Conservation (phyloP, 73 alveolate genomes). For the Paramecium biaurelia region DNA sequence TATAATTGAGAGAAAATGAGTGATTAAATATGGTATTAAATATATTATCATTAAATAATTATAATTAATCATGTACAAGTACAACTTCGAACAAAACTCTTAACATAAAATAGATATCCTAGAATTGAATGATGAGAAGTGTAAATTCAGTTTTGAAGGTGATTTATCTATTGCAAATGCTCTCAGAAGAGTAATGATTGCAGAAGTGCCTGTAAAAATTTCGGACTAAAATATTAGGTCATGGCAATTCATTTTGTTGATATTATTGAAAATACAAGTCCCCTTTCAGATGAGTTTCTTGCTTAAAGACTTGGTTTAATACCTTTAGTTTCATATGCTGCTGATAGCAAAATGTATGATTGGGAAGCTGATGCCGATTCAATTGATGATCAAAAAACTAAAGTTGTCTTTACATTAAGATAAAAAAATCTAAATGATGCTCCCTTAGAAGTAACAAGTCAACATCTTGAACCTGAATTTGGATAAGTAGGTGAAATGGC, state of each 20-base stretch:
- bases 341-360: slow-evolving; percentile 78
- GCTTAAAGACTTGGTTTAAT: slow-evolving; percentile 92
- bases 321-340: slow-evolving; percentile 76
- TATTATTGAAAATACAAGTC: slow-evolving; percentile 88
- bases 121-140: slow-evolving; percentile 74
- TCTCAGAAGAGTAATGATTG: slow-evolving; percentile 88
- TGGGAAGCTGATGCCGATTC: slow-evolving; percentile 79
- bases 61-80: background rate
- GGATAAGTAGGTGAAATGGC: slow-evolving; percentile 65
- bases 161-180: slow-evolving; percentile 95
- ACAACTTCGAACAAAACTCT: background rate
- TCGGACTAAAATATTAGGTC: slow-evolving; percentile 52
- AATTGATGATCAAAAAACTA: slow-evolving; percentile 78
- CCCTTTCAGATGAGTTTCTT: slow-evolving; percentile 91
- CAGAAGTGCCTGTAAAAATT: slow-evolving; percentile 85
- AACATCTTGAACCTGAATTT: slow-evolving; percentile 75
- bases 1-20: background rate
- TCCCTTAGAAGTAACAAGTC: slow-evolving; percentile 83
- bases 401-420: slow-evolving; percentile 79
- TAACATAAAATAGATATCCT: slow-evolving; percentile 69
- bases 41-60: background rate
- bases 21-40: background rate
- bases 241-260: slow-evolving; percentile 95
- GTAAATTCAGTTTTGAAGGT: slow-evolving; percentile 85
- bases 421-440: slow-evolving; percentile 79